Percentiles rank a stretch among this genome's conserved stretches.
Evolutionary conservation across 2,329 filamentous ascomycete genomes (phyloP).

Genomic region (Diaporthe aspalathi): DNA sequence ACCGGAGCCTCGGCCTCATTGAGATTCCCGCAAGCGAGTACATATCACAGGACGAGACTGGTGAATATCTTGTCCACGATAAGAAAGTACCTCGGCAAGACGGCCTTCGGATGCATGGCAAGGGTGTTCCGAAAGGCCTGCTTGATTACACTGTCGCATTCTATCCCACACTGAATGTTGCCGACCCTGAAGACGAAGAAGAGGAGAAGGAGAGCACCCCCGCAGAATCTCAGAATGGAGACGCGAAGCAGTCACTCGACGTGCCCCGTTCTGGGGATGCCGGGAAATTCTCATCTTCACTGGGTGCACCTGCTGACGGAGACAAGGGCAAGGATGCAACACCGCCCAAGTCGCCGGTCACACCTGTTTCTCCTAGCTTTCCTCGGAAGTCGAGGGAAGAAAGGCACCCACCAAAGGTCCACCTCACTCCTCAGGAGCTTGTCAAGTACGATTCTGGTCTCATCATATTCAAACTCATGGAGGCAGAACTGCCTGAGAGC

Average conservation of each 20-base stretch:
- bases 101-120: slow-evolving; percentile 78
- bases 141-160: slow-evolving; percentile 88
- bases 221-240: slow-evolving; percentile 37
- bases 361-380: slow-evolving; percentile 57
- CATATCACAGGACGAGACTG: slow-evolving; percentile 79
- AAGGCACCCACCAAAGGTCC: slow-evolving; percentile 78
- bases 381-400: slow-evolving; percentile 63
- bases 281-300: slow-evolving; percentile 57
- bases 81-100: slow-evolving; percentile 75
- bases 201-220: slow-evolving; percentile 51
- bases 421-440: slow-evolving; percentile 82
- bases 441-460: slow-evolving; percentile 89
- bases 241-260: slow-evolving; percentile 47
- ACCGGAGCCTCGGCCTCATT: slow-evolving; percentile 85
- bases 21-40: slow-evolving; percentile 85
- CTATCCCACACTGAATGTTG: slow-evolving; percentile 87
- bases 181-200: slow-evolving; percentile 89
- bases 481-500: slow-evolving; percentile 82
- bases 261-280: slow-evolving; percentile 52
- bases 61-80: slow-evolving; percentile 84
- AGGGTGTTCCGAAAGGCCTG: slow-evolving; percentile 79
- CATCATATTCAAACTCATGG: slow-evolving; percentile 92
- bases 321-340: slow-evolving; percentile 47
- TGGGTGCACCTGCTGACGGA: slow-evolving; percentile 45
- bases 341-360: slow-evolving; percentile 57